Evolutionary conservation across 768 basidiomycete genomes (phyloP), one percentile per base, ranked within the genome.

Genomic region (Pulveroboletus sp.): DNA sequence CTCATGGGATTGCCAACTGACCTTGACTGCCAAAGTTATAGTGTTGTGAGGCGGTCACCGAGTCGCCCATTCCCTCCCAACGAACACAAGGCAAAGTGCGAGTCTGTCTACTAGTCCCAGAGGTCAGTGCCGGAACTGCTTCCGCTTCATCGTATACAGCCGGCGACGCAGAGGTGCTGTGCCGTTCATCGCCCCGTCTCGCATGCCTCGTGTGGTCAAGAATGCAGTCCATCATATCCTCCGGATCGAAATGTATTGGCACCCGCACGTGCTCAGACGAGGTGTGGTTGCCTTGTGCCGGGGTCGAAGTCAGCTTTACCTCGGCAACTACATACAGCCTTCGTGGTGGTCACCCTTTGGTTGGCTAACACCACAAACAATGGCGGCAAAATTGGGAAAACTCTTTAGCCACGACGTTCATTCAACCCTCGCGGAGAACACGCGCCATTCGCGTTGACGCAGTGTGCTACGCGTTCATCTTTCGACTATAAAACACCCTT

Each of bases 351-450:
- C 6, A 36, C n/a, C 35, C 3, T 17, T n/a, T 36, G n/a, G 36
- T n/a, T 36, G n/a, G 36, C 36, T 2, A 37, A 37, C 42, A 47
- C 49, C 21, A 52, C 62, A 39, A 52, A 47, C 37, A 33, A 54
- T 49, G 52, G 42, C 50, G 30, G 46, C 28, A 51, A 40, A 57
- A 51, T 46, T 21, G 48, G 31, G 49, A 44, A 28, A 38, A 18
- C 15, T 44, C 46, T 35, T n/a, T 37, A 46, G 39, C 58, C 60
- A 55, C 47, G 37, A 57, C 41, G 51, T 35, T 46, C 49, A 51
- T 47, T 50, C 24, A 10, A 38, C 50, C 67, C 66, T 61, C 59
- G 63, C 57, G 68, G 57, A 47, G 51, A 62, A 66, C 68, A 68
- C 43, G 68, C 68, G 38, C 43, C 27, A 43, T 44, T 66, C 61